Conservation (phyloP, 352 stramenopile genomes). For the Halophytophthora polymorphica region DNA sequence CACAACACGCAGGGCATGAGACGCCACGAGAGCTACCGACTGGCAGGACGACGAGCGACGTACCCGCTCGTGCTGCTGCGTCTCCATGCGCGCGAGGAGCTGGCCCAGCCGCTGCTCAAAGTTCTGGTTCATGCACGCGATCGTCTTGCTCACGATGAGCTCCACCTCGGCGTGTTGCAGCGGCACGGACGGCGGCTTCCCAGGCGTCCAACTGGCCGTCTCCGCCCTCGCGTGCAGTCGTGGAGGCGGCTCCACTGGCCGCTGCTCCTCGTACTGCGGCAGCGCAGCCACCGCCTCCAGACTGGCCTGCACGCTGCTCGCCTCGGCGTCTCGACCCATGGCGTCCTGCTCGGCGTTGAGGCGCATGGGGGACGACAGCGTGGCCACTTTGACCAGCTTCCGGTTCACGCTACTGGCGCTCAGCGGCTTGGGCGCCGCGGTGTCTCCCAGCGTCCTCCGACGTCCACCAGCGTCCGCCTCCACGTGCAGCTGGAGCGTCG, state of each 20-base stretch:
- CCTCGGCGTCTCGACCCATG: conserved; percentile 17
- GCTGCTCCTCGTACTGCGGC: neutral
- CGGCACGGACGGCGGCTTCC: conserved; percentile 2
- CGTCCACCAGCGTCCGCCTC: no score
- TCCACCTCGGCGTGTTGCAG: conserved; percentile 51
- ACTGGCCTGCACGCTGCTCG: conserved; percentile 16
- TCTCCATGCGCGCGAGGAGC: conserved; percentile 55
- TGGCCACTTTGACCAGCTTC: neutral
- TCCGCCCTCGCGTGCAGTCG: no score
- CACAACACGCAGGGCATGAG: neutral
- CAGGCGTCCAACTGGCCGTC: no score
- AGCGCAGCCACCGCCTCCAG: conserved; percentile 16
- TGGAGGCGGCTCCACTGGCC: conserved; percentile 3
- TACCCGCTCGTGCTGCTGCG: conserved; percentile 57
- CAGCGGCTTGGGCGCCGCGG: no score
- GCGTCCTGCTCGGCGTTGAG: conserved; percentile 16
- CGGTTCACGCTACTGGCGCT: no score
- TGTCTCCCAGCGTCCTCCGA: no score
- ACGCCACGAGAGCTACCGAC: neutral
- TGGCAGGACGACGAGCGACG: neutral
- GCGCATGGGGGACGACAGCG: neutral
- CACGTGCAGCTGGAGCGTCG: no score
- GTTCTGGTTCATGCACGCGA: conserved; percentile 66
- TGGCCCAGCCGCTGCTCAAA: conserved; percentile 58
- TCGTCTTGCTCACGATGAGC: conserved; percentile 61